Percentiles rank a stretch among this genome's conserved stretches.
Evolutionary conservation across 2,329 filamentous ascomycete species (phyloP).

Genomic region (Passalora sequoiae): DNA sequence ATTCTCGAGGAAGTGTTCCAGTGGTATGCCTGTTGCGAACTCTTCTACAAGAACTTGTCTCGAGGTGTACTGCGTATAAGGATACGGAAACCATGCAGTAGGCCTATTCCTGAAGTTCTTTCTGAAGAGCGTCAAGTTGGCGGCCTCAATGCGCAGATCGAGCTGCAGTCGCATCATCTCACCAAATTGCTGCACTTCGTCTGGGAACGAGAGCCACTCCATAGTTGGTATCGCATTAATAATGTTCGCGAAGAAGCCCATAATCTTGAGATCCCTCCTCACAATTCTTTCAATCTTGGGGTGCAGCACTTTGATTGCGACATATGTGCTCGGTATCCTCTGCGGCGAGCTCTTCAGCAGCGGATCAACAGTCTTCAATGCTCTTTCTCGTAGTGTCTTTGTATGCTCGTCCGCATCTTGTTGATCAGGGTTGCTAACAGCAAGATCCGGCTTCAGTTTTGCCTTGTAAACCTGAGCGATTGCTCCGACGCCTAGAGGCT

Average conservation of each 20-base stretch:
- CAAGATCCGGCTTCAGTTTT: constrained; percentile 75
- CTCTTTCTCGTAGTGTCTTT: constrained; percentile 59
- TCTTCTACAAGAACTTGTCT: constrained; percentile 91
- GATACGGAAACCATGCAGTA: constrained; percentile 95
- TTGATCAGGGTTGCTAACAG: constrained; percentile 47
- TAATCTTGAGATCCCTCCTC: constrained; percentile 85
- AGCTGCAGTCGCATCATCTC: constrained; percentile 99
- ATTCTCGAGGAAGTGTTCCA: constrained; percentile 83
- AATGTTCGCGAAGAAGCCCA: constrained; percentile 79
- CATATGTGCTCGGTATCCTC: constrained; percentile 81
- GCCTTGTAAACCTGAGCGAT: constrained; percentile 98
- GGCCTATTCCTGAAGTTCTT: constrained; percentile 83
- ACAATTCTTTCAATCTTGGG: constrained; percentile 86
- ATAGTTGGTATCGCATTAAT: constrained; percentile 89
- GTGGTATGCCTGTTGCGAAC: constrained; percentile 87
- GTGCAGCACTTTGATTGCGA: constrained; percentile 93
- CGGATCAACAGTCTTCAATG: constrained; percentile 76
- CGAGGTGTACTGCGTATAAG: constrained; percentile 87
- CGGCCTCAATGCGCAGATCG: constrained; percentile 88
- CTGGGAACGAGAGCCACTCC: constrained; percentile 92
- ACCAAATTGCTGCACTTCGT: constrained; percentile 89
- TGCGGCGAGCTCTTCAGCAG: constrained; percentile 82
- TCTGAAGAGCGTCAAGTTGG: constrained; percentile 82
- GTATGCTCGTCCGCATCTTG: constrained; percentile 51
- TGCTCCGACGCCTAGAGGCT: constrained; percentile 84